phyloP scores from a whole-genome alignment of 202 grass and related monocot genomes.

The Panicum hallii region DNA sequence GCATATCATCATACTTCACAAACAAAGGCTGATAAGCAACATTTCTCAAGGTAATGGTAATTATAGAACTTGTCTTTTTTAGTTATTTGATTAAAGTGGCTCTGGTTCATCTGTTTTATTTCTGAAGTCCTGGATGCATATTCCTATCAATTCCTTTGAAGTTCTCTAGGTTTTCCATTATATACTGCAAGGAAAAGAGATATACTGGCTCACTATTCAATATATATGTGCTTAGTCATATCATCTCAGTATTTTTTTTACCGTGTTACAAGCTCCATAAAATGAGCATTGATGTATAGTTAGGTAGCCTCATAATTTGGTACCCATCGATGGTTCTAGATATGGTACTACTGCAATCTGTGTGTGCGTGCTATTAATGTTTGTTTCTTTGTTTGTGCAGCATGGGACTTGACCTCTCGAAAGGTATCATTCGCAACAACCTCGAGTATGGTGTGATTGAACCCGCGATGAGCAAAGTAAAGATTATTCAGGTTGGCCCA shows the following conservation, averaged over 20 bases:
- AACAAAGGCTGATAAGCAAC: slow-evolving; percentile 96
- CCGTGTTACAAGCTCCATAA: neutral
- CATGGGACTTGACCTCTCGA: slow-evolving; percentile 86
- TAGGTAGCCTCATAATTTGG: neutral
- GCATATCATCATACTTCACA: slow-evolving; percentile 94
- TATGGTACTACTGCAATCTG: neutral
- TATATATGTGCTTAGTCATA: neutral
- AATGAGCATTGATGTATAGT: neutral
- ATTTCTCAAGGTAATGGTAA: slow-evolving; percentile 91
- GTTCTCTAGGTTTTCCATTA: neutral
- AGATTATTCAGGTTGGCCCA: slow-evolving; percentile 91
- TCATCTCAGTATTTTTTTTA: neutral
- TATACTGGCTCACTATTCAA: neutral
- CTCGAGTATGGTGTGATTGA: slow-evolving; percentile 93
- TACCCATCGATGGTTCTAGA: neutral
- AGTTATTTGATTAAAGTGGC: neutral
- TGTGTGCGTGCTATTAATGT: slow-evolving; percentile 5
- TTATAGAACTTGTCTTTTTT: neutral
- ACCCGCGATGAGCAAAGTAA: slow-evolving; percentile 97
- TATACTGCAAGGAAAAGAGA: neutral
- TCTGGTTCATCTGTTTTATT: neutral
- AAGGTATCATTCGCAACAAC: slow-evolving; percentile 86
- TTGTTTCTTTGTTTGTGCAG: slow-evolving; percentile 50
- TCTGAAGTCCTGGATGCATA: neutral
- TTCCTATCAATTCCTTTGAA: neutral